Evolutionary conservation across 352 stramenopile species (phyloP), one percentile per base, ranked within the genome.

Genomic region (Globisporangium paddicum): DNA sequence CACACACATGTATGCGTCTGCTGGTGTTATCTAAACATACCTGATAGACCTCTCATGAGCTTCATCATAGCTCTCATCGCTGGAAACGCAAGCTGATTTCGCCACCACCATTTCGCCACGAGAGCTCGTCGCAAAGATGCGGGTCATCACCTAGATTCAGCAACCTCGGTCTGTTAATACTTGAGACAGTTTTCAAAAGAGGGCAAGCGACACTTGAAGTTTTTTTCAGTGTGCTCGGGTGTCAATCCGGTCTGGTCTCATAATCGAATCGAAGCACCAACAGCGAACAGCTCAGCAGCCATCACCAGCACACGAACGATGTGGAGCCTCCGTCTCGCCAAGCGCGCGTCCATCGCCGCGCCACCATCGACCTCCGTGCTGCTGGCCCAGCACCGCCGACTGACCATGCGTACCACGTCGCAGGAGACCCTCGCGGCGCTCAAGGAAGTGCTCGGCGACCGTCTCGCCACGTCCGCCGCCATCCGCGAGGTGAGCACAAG

Each of bases 401-500:
- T 79, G 54, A 77, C 60, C 56, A 72, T 47, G 19, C 71, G 64
- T 53, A 67, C 69, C n/a, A 60, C 75, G 21, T 68, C 78, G 14
- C 54, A 60, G 19, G 70, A 81, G 61, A 89, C 78, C 21, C 64
- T 90, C 2, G 71, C 61, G 10, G 70, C 76, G 50, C 72, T 87
- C 9, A 73, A 77, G 40, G 67, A 68, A n/a, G 69, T 91, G 34
- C 73, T 87, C 21, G 75, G 81, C 40, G 74, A 92, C 47, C 84
- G 84, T 47, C 72, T 93, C 51, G 90, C 84, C 42, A 93, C 82
- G 9, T 64, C 82, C 19, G 51, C 66, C 19, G 73, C 73, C 26
- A 73, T 90, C 48, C 74, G 82, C 18, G 70, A 92, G 70, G 80
- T 88, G 49, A 51, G 48, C 26, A 30, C 30, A 14, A 32, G 37